These are phyloP conservation scores for Dendryphion nanum DNA, from an alignment of 2,329 filamentous ascomycete species.

Conservation along the genomic window DNA sequence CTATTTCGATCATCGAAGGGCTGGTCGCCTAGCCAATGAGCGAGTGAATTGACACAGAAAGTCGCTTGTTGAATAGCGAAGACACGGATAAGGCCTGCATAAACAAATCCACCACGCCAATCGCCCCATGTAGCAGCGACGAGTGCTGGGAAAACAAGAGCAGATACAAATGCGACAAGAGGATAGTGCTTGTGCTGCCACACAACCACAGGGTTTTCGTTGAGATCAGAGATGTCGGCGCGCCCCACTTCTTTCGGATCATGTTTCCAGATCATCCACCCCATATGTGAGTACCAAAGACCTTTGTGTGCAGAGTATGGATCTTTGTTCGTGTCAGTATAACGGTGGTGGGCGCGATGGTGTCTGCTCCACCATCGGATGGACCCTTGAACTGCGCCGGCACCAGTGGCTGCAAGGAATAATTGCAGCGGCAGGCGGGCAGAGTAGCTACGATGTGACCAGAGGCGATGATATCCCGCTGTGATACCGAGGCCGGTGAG, in stretches of 20 bases:
- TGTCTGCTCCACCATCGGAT: slow-evolving; percentile 49
- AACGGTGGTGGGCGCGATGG: slow-evolving; percentile 52
- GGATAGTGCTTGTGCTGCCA: slow-evolving; percentile 49
- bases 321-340: slow-evolving; percentile 52
- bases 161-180: slow-evolving; percentile 42
- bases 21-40: slow-evolving; percentile 52
- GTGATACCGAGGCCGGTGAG: slow-evolving; percentile 65
- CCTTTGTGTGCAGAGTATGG: slow-evolving; percentile 50
- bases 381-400: slow-evolving; percentile 48
- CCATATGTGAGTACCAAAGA: slow-evolving; percentile 48
- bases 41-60: slow-evolving; percentile 53
- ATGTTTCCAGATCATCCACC: slow-evolving; percentile 53
- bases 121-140: slow-evolving; percentile 51
- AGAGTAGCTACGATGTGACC: slow-evolving; percentile 54
- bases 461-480: slow-evolving; percentile 64
- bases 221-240: slow-evolving; percentile 50
- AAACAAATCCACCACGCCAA: slow-evolving; percentile 48
- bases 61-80: slow-evolving; percentile 53
- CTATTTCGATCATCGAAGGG: slow-evolving; percentile 40
- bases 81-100: slow-evolving; percentile 49
- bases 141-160: slow-evolving; percentile 44
- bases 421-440: slow-evolving; percentile 44
- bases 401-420: slow-evolving; percentile 47
- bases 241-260: slow-evolving; percentile 50
- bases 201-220: slow-evolving; percentile 48